A percentile compares a stretch with the other conserved stretches of the same genome.
Evolutionary conservation across 140 eudicot species (phyloP).

Genomic region (Bidens hawaiensis): DNA sequence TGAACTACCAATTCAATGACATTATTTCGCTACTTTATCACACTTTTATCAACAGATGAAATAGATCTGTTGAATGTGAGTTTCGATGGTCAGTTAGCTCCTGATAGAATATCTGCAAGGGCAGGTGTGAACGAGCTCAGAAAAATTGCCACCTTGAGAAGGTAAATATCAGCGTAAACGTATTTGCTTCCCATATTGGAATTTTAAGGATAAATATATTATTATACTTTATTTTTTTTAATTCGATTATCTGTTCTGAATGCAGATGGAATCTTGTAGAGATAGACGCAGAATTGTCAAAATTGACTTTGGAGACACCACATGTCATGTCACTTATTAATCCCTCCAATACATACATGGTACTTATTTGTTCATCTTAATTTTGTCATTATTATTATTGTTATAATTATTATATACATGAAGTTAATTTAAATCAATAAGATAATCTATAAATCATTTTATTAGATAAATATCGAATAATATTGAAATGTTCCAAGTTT

Average conservation of each 20-base stretch:
- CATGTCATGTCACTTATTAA: slow-evolving; percentile 84
- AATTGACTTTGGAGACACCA: slow-evolving; percentile 69
- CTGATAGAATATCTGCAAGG: slow-evolving; percentile 90
- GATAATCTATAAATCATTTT: neutral
- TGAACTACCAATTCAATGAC: neutral
- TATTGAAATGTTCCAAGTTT: neutral
- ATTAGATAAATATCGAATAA: neutral
- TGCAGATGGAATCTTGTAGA: slow-evolving; percentile 96
- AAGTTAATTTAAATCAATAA: neutral
- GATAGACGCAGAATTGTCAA: slow-evolving; percentile 80
- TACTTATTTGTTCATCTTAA: slow-evolving; percentile 12
- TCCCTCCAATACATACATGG: slow-evolving; percentile 95
- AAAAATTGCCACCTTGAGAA: slow-evolving; percentile 62
- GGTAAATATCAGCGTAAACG: slow-evolving; percentile 45
- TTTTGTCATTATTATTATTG: neutral
- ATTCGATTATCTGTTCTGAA: neutral
- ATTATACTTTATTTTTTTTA: neutral
- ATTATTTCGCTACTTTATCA: neutral
- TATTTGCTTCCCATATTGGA: too few species aligned
- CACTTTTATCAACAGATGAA: slow-evolving; percentile 53
- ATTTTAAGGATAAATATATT: too few species aligned
- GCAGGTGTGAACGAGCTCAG: slow-evolving; percentile 76
- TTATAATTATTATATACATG: neutral
- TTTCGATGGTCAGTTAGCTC: slow-evolving; percentile 87
- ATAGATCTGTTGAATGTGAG: slow-evolving; percentile 94